Evolutionary conservation across 2,329 filamentous ascomycete species (phyloP).

Genomic region (Cryphonectria parasitica): DNA sequence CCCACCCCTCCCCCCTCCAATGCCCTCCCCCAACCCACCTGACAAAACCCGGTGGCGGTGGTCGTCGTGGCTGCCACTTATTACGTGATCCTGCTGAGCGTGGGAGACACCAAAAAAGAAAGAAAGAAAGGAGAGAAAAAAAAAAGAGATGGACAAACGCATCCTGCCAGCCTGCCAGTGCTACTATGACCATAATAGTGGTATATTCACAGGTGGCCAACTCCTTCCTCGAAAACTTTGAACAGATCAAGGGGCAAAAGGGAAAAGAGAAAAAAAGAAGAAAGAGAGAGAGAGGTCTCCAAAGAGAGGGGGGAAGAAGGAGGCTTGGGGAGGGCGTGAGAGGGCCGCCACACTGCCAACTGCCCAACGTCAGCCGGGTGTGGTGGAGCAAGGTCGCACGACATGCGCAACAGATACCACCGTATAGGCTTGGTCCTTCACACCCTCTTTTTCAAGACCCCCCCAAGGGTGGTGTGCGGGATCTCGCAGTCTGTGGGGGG

Average conservation of each 20-base stretch:
- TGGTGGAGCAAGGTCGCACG: slow-evolving; percentile 10
- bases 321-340: not conserved
- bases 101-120: too few species aligned
- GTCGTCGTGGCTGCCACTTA: not conserved
- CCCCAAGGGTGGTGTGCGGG: slow-evolving; percentile 2
- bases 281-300: not conserved
- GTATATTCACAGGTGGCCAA: not conserved
- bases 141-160: slow-evolving; percentile 27
- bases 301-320: too few species aligned
- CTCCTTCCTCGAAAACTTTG: not conserved
- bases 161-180: slow-evolving; percentile 9
- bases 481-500: not conserved
- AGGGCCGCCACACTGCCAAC: not conserved
- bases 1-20: not conserved
- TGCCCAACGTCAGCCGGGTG: slow-evolving; percentile 15
- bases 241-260: too few species aligned
- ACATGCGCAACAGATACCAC: slow-evolving; percentile 4
- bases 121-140: too few species aligned
- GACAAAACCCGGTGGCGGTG: not conserved
- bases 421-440: slow-evolving; percentile 2
- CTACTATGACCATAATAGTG: not conserved
- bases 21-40: slow-evolving; percentile 28
- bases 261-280: not conserved
- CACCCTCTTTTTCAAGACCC: slow-evolving; percentile 1
- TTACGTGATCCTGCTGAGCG: slow-evolving; percentile 3